Conservation (phyloP, 257 asterid genomes). For the Solanum neorickii region DNA sequence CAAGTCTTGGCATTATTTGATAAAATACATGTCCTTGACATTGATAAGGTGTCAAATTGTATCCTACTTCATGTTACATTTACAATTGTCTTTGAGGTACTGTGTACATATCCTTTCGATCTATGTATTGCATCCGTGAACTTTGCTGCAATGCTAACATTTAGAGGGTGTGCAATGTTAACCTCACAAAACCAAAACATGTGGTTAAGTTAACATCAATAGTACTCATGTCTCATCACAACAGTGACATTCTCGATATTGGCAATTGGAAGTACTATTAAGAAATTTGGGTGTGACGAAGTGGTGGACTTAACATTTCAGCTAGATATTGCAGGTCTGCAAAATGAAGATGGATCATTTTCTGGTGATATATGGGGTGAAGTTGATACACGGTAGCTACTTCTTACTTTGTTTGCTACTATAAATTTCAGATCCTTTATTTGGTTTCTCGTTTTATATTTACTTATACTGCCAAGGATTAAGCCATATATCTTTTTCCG, state of each 20-base stretch:
- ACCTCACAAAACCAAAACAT: neutral
- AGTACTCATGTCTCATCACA: neutral
- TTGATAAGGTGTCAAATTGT: constrained; percentile 68
- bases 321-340: constrained; percentile 73
- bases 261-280: neutral
- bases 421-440: neutral
- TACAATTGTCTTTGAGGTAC: neutral
- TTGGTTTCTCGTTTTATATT: neutral
- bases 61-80: constrained; percentile 30
- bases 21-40: constrained; percentile 64
- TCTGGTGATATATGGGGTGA: constrained; percentile 97
- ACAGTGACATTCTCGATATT: neutral
- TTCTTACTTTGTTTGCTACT: neutral
- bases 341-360: constrained; percentile 90
- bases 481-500: neutral
- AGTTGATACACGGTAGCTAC: constrained; percentile 64
- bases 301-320: constrained; percentile 37
- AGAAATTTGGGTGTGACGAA: neutral
- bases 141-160: neutral
- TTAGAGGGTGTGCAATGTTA: neutral
- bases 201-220: neutral
- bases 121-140: neutral
- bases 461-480: neutral
- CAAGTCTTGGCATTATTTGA: constrained; percentile 82
- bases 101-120: neutral